Evolutionary conservation across 202 grass and related monocot genomes (phyloP).

Genomic region (Sporobolus alterniflorus): DNA sequence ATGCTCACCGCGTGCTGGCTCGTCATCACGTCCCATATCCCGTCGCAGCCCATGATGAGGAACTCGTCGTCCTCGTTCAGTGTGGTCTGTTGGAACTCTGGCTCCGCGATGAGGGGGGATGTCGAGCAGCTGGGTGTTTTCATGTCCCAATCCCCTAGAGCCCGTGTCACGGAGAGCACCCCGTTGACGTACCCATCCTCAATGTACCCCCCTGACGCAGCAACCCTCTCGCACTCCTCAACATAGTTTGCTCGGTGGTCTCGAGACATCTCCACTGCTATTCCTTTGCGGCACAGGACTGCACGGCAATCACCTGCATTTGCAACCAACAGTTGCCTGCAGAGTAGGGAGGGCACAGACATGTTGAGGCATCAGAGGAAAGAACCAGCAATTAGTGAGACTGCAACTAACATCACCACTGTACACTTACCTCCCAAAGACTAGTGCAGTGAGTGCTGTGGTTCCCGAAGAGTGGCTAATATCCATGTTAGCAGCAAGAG

Average conservation of each 20-base stretch:
- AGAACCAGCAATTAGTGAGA: neutral
- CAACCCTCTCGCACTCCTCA: constrained; percentile 63
- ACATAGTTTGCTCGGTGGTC: constrained; percentile 71
- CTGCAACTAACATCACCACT: neutral
- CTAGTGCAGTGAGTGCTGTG: constrained; percentile 71
- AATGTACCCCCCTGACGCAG: constrained; percentile 64
- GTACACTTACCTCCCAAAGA: constrained; percentile 69
- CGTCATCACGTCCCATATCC: constrained; percentile 88
- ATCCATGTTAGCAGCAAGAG: constrained; percentile 62
- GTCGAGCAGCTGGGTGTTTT: constrained; percentile 51
- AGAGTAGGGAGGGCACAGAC: neutral
- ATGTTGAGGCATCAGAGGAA: neutral
- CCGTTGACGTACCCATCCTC: constrained; percentile 94
- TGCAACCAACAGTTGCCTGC: constrained; percentile 84
- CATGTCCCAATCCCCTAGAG: constrained; percentile 92
- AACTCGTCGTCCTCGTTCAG: constrained; percentile 77
- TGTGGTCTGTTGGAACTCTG: constrained; percentile 62
- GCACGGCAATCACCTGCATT: constrained; percentile 93
- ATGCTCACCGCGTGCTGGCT: constrained; percentile 84
- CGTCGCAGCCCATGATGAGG: constrained; percentile 86
- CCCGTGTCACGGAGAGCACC: constrained; percentile 76
- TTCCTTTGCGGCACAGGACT: constrained; percentile 72
- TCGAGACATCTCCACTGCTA: constrained; percentile 80
- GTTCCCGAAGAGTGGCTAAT: constrained; percentile 86
- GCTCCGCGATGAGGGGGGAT: constrained; percentile 79